These are phyloP conservation scores for Terfezia boudieri DNA, from an alignment of 495 filamentous ascomycete genomes.

Conservation along the genomic window DNA sequence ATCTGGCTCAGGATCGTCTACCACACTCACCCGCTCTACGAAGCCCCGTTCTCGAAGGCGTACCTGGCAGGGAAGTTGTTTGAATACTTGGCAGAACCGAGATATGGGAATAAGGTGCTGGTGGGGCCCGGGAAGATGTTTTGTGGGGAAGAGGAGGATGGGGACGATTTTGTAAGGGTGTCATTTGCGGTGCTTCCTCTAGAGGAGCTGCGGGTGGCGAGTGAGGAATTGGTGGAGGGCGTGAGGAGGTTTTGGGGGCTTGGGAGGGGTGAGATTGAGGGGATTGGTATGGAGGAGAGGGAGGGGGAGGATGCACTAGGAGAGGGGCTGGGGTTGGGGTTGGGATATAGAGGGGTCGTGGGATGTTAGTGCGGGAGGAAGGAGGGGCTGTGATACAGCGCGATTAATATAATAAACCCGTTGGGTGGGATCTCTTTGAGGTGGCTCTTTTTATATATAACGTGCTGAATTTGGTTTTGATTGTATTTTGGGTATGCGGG, in stretches of 20 bases:
- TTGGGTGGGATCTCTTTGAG: too few species aligned
- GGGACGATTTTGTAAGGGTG: slow-evolving; percentile 47
- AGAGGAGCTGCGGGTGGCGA: slow-evolving; percentile 37
- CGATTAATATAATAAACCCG: too few species aligned
- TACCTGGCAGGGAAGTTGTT: slow-evolving; percentile 34
- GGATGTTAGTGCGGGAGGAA: too few species aligned
- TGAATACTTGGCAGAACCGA: slow-evolving; percentile 43
- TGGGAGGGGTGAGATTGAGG: slow-evolving; percentile 53
- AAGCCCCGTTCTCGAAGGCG: slow-evolving; percentile 21
- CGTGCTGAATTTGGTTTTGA: too few species aligned
- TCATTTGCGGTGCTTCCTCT: slow-evolving; percentile 69
- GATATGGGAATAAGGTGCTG: slow-evolving; percentile 45
- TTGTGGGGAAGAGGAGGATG: slow-evolving; percentile 31
- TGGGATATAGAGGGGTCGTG: too few species aligned
- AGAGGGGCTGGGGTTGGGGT: slow-evolving; percentile 18
- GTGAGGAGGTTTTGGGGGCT: slow-evolving; percentile 37
- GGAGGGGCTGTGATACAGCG: too few species aligned
- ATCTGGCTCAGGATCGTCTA: slow-evolving; percentile 55
- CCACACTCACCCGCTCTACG: slow-evolving; percentile 45
- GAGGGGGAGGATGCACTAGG: slow-evolving; percentile 35
- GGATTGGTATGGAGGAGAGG: slow-evolving; percentile 22
- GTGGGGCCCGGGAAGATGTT: slow-evolving; percentile 50
- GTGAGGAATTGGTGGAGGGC: slow-evolving; percentile 39
- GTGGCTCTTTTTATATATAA: too few species aligned
- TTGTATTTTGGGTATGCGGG: too few species aligned